Base-by-base conservation (phyloP, 2,329 filamentous ascomycete species). In the Paecilomyces formosus region DNA sequence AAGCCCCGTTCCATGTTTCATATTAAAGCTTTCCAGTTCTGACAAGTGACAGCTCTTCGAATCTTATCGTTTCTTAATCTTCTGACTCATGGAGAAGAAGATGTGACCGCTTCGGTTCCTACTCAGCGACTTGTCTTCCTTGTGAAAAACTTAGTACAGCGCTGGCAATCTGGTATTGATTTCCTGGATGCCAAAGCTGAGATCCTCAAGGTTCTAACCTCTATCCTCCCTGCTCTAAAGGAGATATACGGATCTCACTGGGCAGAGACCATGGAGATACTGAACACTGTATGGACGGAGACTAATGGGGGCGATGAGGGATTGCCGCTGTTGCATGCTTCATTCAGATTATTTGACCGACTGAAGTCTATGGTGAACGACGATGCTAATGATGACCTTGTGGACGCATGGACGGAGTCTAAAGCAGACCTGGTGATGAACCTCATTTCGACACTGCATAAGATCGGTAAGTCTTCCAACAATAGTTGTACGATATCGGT, bases 181-280 rank as follows among this genome's bases (percentile, higher is more conserved):
- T 62, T 63, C 30, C 58, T 68, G 12, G 66, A 63, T 8, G 55
- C 76, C 49, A 70, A 66, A 58, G 68, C 76, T 1, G 76, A 79
- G 61, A 70, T 74, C 1, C 62, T 78, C 50, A 75, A 74, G 60
- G 71, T 76, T 5, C 65, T 87, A 54, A 70, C 73, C 1, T 74
- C 78, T 3, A 76, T 96, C 3, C 73, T 97, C 0, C 89, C 90
- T 1, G 83, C 82, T 49, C 87, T 97, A 65, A 83, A 85, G 59
- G 88, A 92, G 53, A 85, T 96, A 0, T 97, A 96, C 66, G 94
- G 93, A 0, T 85, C 89, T 0, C 90, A 96, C 68, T 99, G 94
- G 94, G 82, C 87, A 55, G 82, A 82, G 54, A 74, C 82, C 0
- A 74, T 91, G 18, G 78, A 83, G 33, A 83, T 85, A 55, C 83